These are phyloP conservation scores for Fagus sylvatica DNA, from an alignment of 306 rosid species.

Conservation along the genomic window DNA sequence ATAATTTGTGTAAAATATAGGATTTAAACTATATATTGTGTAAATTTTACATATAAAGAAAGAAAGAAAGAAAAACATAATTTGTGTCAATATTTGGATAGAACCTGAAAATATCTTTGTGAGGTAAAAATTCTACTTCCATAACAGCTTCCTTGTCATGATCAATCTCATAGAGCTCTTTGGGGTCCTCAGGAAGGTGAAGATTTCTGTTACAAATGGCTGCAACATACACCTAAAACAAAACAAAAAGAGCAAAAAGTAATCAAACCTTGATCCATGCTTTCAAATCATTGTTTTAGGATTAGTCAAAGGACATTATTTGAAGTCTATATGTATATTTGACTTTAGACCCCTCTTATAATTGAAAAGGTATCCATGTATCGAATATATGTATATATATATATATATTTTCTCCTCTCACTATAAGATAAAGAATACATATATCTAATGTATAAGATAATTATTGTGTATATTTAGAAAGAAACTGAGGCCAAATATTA, in stretches of 20 bases:
- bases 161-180: constrained; percentile 65
- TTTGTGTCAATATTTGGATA: not conserved
- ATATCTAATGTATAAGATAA: too few species aligned
- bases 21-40: not conserved
- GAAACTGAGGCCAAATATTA: too few species aligned
- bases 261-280: constrained; percentile 6
- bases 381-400: too few species aligned
- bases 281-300: not conserved
- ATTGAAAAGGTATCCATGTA: too few species aligned
- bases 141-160: constrained; percentile 59
- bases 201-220: constrained; percentile 78
- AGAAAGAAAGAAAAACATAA: too few species aligned
- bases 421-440: too few species aligned
- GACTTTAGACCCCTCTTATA: not conserved
- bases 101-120: constrained; percentile 60
- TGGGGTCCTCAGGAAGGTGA: constrained; percentile 63
- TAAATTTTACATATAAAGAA: not conserved
- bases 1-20: not conserved
- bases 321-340: not conserved
- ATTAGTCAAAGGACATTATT: not conserved
- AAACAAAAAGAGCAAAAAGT: not conserved
- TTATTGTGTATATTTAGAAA: too few species aligned
- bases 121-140: constrained; percentile 74
- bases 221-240: constrained; percentile 73
- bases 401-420: too few species aligned